Evolutionary conservation across 2,329 filamentous ascomycete species (phyloP).

Genomic region (Madurella mycetomatis): DNA sequence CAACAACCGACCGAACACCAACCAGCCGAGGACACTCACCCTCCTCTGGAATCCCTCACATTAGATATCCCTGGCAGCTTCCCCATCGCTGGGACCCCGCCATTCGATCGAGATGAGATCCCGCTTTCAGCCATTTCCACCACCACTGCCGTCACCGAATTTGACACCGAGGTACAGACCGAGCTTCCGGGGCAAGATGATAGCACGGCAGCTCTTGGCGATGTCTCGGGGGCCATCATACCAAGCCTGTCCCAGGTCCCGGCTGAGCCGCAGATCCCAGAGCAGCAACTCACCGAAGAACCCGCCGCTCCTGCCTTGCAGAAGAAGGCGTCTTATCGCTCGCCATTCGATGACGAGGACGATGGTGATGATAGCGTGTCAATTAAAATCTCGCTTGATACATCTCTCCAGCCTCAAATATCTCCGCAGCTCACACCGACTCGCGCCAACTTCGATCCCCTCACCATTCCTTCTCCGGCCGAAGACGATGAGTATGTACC

Average conservation of each 20-base stretch:
- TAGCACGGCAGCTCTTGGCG: slow-evolving; percentile 17
- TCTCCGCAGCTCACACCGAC: slow-evolving; percentile 27
- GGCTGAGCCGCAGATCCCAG: slow-evolving; percentile 20
- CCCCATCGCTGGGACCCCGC: slow-evolving; percentile 38
- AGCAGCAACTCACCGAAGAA: slow-evolving; percentile 24
- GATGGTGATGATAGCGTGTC: slow-evolving; percentile 36
- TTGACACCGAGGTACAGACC: slow-evolving; percentile 68
- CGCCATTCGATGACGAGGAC: slow-evolving; percentile 46
- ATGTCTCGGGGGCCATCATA: slow-evolving; percentile 13
- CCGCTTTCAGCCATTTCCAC: slow-evolving; percentile 57
- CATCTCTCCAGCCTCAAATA: slow-evolving; percentile 21
- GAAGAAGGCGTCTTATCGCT: slow-evolving; percentile 43
- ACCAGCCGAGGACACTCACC: not conserved
- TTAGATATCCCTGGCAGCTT: slow-evolving; percentile 64
- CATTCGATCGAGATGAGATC: slow-evolving; percentile 41
- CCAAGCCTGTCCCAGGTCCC: slow-evolving; percentile 1
- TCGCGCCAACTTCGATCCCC: slow-evolving; percentile 23
- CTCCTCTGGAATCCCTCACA: slow-evolving; percentile 55
- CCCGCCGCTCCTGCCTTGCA: slow-evolving; percentile 24
- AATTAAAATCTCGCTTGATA: slow-evolving; percentile 39
- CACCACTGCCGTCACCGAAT: slow-evolving; percentile 61
- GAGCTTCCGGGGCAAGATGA: slow-evolving; percentile 41
- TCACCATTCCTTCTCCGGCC: slow-evolving; percentile 10
- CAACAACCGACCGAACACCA: slow-evolving; percentile 10
- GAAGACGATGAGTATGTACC: slow-evolving; percentile 37